Conservation (phyloP, 2,329 filamentous ascomycete genomes). For the Aspergillus brasiliensis region DNA sequence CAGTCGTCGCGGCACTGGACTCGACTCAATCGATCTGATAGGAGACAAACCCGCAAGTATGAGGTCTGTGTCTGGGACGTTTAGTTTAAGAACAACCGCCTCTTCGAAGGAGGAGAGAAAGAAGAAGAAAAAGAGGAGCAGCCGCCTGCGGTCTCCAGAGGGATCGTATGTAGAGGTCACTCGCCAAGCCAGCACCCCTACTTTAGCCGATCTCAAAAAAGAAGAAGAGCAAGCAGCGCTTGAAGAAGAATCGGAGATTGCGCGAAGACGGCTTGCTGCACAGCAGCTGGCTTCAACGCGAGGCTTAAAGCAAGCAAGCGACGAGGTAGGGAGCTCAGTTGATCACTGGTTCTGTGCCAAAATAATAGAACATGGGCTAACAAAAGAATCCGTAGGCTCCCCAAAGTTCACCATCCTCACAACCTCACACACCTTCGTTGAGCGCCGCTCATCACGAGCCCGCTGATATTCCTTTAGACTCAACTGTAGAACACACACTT, state of each 20-base stretch:
- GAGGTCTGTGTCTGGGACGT: slow-evolving; percentile 49
- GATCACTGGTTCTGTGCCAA: not conserved
- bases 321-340: slow-evolving; percentile 30
- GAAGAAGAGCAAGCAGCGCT: slow-evolving; percentile 58
- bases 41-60: slow-evolving; percentile 60
- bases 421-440: slow-evolving; percentile 7
- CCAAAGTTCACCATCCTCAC: slow-evolving; percentile 10
- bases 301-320: slow-evolving; percentile 46
- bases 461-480: slow-evolving; percentile 12
- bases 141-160: slow-evolving; percentile 29
- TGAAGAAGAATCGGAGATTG: slow-evolving; percentile 60
- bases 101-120: slow-evolving; percentile 46
- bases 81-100: slow-evolving; percentile 46
- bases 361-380: not conserved
- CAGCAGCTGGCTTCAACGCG: slow-evolving; percentile 56
- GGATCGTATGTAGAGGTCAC: slow-evolving; percentile 30
- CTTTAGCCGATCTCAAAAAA: slow-evolving; percentile 57
- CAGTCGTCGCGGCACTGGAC: slow-evolving; percentile 63
- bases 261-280: slow-evolving; percentile 57
- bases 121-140: slow-evolving; percentile 36
- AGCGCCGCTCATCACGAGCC: slow-evolving; percentile 9
- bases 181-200: slow-evolving; percentile 43
- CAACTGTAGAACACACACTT: slow-evolving; percentile 13
- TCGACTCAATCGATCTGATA: slow-evolving; percentile 67
- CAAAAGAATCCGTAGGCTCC: not conserved